Evolutionary conservation across 2,329 filamentous ascomycete genomes (phyloP), one percentile per base, ranked within the genome.

Genomic region (Colletotrichum scovillei): DNA sequence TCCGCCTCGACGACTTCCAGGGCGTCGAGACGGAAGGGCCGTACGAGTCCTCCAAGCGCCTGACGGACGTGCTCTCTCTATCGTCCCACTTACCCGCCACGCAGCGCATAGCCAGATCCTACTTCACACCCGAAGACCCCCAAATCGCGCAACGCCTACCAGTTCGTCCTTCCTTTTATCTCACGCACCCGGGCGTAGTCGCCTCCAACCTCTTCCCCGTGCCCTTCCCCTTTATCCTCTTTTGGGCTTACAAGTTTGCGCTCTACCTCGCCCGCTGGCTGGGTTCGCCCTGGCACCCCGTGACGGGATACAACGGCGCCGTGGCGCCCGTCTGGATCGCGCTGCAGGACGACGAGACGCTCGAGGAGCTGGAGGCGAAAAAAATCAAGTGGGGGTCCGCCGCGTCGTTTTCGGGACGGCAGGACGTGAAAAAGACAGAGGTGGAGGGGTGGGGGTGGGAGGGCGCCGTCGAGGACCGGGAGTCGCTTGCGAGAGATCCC

Each of bases 271-370:
- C 91, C 16, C 93, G 96, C 75, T 91, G 89, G 85, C 80, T 95
- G 30, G 97, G 97, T 62, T 97, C 94, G 3, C 94, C 94, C 12
- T 99, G 97, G 97, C 96, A 98, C 81, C 88, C 90, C 0, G 87
- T 94, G 62, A 88, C 88, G n/a, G 88, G 92, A 0, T 97, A 98
- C 84, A 88, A 89, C 24, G 95, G 93, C 55, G 94, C 95, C 8
- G 89, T 88, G 60, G 91, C 95, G 0, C 89, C 94, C 5, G 92
- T 93, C 28, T 98, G 94, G 93, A 84, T 97, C 7, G 90, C 93
- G 0, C 88, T 98, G 14, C 88, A 92, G 24, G 85, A 90, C 8
- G 88, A 92, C 71, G 88, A 89, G 19, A 86, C 87, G 24, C 86
- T 95, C 16, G 89, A 94, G 63, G 86, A 84, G 2, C 80, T 87